Evolutionary conservation across 1,284 basidiomycete species (phyloP).

Genomic region (Ceratobasidium sp.): DNA sequence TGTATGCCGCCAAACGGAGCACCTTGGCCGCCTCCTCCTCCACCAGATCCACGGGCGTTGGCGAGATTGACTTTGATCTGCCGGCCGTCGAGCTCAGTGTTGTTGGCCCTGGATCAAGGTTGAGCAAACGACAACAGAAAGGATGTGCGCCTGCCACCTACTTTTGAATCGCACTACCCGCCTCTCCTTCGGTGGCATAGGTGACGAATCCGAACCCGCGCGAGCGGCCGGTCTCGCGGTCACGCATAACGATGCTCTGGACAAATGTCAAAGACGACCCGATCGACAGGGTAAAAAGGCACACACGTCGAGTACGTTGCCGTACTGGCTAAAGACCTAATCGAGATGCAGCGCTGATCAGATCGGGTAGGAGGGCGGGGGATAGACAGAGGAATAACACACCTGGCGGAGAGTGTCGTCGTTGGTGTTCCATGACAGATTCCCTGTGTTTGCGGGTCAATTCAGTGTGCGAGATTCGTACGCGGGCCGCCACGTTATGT

Average conservation of each 20-base stretch:
- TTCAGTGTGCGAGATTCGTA: neutral
- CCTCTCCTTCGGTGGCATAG: constrained; percentile 87
- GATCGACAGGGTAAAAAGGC: neutral
- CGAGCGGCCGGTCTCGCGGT: constrained; percentile 95
- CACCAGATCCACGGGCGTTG: constrained; percentile 58
- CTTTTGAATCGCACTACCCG: constrained; percentile 78
- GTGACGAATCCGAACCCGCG: constrained; percentile 99
- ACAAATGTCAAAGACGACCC: constrained; percentile 26
- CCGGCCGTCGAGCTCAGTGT: constrained; percentile 92
- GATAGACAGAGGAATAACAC: neutral
- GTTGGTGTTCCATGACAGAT: constrained; percentile 42
- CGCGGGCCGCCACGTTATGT: constrained; percentile 6
- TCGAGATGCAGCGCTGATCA: constrained; percentile 22
- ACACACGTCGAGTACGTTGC: constrained; percentile 41
- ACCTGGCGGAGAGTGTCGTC: constrained; percentile 30
- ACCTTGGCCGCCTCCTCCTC: constrained; percentile 47
- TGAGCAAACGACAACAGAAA: constrained; percentile 45
- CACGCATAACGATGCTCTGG: constrained; percentile 92
- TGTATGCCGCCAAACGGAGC: constrained; percentile 39
- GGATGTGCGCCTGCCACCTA: neutral
- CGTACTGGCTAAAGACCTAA: constrained; percentile 37
- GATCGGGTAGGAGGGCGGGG: neutral
- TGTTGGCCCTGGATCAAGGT: constrained; percentile 66
- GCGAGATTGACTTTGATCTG: constrained; percentile 94
- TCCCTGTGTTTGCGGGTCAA: constrained; percentile 28